Percentiles rank a stretch among this genome's conserved stretches.
Evolutionary conservation across 2,329 filamentous ascomycete species (phyloP).

Genomic region (Dissoconium aciculare): DNA sequence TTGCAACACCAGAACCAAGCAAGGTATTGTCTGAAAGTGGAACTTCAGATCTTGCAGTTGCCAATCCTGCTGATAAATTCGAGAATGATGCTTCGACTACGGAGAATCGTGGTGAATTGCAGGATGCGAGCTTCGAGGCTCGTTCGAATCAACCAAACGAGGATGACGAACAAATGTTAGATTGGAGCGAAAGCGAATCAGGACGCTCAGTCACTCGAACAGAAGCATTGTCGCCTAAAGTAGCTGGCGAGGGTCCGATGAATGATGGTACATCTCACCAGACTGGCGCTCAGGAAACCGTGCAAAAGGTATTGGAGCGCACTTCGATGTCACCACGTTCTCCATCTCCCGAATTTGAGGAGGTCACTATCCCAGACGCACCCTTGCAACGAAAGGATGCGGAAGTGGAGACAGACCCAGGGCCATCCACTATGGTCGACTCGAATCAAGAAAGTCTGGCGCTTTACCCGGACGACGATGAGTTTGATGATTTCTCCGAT

Average conservation of each 20-base stretch:
- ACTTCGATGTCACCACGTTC: constrained; percentile 23
- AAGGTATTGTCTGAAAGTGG: not conserved
- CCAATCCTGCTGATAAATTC: not conserved
- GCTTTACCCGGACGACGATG: constrained; percentile 17
- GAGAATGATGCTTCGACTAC: too few relatives aligned
- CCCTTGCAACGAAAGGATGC: constrained; percentile 7
- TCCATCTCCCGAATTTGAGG: constrained; percentile 37
- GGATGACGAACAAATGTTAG: constrained; percentile 24
- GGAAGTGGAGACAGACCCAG: constrained; percentile 16
- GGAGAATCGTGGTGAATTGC: too few relatives aligned
- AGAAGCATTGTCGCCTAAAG: constrained; percentile 1
- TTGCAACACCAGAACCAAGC: constrained; percentile 4
- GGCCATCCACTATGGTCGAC: constrained; percentile 13
- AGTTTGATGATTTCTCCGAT: constrained; percentile 48
- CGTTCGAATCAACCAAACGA: not conserved
- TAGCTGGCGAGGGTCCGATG: not conserved
- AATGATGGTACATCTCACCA: not conserved
- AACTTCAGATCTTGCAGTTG: not conserved
- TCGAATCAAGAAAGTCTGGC: constrained; percentile 22
- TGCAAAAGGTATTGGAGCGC: not conserved
- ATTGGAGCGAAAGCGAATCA: constrained; percentile 40
- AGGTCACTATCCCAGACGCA: constrained; percentile 28
- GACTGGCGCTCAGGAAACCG: not conserved
- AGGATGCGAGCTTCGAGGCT: constrained; percentile 1
- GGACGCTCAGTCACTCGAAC: constrained; percentile 2